These are phyloP conservation scores for Panaeolus cyanescens DNA, from an alignment of 768 basidiomycete species.

Conservation along the genomic window DNA sequence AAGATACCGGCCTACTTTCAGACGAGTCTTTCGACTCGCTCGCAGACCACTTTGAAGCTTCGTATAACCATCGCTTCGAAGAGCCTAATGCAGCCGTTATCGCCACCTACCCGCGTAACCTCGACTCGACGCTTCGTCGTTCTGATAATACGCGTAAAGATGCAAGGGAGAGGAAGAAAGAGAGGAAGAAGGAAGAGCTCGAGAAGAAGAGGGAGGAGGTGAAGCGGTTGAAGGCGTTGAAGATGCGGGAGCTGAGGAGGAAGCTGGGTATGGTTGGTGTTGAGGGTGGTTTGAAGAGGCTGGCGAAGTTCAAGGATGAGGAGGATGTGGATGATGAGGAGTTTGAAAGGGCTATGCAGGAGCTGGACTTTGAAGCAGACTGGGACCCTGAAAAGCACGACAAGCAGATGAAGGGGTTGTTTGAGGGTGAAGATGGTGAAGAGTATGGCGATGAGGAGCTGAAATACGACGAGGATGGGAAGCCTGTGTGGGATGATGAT, in stretches of 20 bases:
- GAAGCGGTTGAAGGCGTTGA: conserved; percentile 78
- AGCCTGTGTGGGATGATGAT: conserved; percentile 93
- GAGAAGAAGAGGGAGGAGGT: conserved; percentile 79
- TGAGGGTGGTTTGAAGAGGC: conserved; percentile 62
- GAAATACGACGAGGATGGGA: conserved; percentile 43
- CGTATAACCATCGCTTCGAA: conserved; percentile 98
- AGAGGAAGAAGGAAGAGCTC: conserved; percentile 79
- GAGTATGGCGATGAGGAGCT: conserved; percentile 34
- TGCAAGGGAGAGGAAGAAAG: conserved; percentile 75
- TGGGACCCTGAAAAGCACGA: conserved; percentile 92
- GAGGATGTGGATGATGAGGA: conserved; percentile 37
- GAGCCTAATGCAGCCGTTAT: conserved; percentile 70
- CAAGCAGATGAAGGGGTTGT: conserved; percentile 75
- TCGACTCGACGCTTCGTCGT: conserved; percentile 65
- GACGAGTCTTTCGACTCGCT: conserved; percentile 76
- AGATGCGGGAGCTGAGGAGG: conserved; percentile 76
- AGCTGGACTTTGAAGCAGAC: conserved; percentile 86
- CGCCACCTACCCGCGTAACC: conserved; percentile 73
- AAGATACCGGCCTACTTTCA: conserved; percentile 42
- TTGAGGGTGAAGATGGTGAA: conserved; percentile 48
- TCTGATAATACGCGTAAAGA: conserved; percentile 81
- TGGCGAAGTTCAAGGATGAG: conserved; percentile 31
- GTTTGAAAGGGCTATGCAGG: conserved; percentile 54
- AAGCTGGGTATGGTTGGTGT: conserved; percentile 74
- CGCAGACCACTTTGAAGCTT: conserved; percentile 90